phyloP scores from a whole-genome alignment of 768 basidiomycete genomes.

The Suillus plorans region DNA sequence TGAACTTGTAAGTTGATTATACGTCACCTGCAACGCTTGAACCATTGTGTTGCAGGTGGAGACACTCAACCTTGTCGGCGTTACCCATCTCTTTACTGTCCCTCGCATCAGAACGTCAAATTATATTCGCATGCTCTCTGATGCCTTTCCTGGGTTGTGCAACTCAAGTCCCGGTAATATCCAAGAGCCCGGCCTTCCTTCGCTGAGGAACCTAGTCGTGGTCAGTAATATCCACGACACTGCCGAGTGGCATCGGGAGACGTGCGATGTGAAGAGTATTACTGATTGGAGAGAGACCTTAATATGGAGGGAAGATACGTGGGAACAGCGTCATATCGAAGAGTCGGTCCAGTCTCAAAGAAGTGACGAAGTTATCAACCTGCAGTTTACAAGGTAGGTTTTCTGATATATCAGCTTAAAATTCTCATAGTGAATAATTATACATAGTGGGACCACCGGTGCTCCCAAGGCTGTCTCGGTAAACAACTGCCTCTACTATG shows the following conservation, averaged over 20 bases:
- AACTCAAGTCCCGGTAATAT: constrained; percentile 52
- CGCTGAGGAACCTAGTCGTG: constrained; percentile 62
- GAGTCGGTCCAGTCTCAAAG: constrained; percentile 41
- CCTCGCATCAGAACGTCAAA: constrained; percentile 65
- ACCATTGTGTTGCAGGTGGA: constrained; percentile 42
- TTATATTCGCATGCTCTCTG: constrained; percentile 60
- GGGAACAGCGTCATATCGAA: constrained; percentile 43
- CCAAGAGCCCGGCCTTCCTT: constrained; percentile 56
- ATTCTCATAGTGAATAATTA: constrained; percentile 5
- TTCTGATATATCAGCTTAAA: background rate
- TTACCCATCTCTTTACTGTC: constrained; percentile 69
- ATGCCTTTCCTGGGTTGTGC: constrained; percentile 56
- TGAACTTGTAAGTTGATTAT: constrained; percentile 57
- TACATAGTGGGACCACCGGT: constrained; percentile 73
- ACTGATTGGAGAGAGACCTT: constrained; percentile 74
- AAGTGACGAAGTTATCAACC: constrained; percentile 73
- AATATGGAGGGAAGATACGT: constrained; percentile 60
- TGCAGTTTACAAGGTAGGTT: constrained; percentile 81
- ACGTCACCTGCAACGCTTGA: background rate
- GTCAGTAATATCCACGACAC: constrained; percentile 56
- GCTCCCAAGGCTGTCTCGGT: constrained; percentile 83
- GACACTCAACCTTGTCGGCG: constrained; percentile 62
- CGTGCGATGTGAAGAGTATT: constrained; percentile 45
- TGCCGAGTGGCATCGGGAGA: constrained; percentile 38
- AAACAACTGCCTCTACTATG: constrained; percentile 18